Conservation (phyloP, 495 filamentous ascomycete species). For the Viridothelium virens region DNA sequence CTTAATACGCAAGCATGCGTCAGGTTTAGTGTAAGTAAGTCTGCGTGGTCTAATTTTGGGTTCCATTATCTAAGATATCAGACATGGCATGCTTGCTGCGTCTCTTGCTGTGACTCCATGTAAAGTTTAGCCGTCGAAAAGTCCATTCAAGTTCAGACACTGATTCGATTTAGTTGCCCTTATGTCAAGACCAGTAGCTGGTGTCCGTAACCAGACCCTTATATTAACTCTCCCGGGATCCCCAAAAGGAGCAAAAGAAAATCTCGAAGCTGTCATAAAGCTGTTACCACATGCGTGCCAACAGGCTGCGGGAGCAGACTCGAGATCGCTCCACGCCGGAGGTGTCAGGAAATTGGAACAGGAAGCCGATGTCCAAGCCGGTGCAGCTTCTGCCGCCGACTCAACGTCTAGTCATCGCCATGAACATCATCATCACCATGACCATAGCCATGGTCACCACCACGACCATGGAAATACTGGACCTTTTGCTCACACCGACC, state of each 20-base stretch:
- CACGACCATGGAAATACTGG: conserved; percentile 51
- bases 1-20: conserved; percentile 77
- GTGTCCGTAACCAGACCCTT: conserved; percentile 72
- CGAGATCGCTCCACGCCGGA: conserved; percentile 68
- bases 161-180: conserved; percentile 63
- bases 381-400: neutral
- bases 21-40: conserved; percentile 67
- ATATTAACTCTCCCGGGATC: conserved; percentile 91
- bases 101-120: conserved; percentile 84
- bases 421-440: conserved; percentile 45
- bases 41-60: conserved; percentile 9
- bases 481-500: conserved; percentile 64
- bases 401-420: conserved; percentile 23
- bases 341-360: conserved; percentile 77
- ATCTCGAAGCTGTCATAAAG: conserved; percentile 82
- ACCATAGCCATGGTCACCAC: conserved; percentile 49
- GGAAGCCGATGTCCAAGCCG: conserved; percentile 58
- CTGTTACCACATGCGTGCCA: conserved; percentile 87
- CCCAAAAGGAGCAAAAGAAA: conserved; percentile 94
- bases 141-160: conserved; percentile 5
- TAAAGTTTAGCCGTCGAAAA: conserved; percentile 39
- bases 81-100: conserved; percentile 85
- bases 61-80: conserved; percentile 36
- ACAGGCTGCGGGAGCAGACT: conserved; percentile 78
- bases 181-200: conserved; percentile 92